Percentiles rank a stretch among this genome's conserved stretches.
These are phyloP conservation scores for Paecilomyces niveus DNA, from an alignment of 2,329 filamentous ascomycete genomes.

Conservation along the genomic window DNA sequence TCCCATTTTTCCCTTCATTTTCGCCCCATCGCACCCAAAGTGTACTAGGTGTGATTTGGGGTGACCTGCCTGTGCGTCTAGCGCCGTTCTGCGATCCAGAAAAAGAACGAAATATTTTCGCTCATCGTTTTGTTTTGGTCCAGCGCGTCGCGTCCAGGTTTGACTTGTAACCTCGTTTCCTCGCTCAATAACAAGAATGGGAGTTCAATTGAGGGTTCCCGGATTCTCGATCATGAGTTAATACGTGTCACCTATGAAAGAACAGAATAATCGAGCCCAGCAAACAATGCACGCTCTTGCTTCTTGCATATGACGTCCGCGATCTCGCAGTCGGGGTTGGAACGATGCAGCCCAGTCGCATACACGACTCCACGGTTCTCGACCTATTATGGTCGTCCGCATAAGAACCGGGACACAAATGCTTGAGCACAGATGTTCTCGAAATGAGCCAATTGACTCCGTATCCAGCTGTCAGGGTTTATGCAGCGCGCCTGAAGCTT, in stretches of 20 bases:
- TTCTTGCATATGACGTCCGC: not conserved
- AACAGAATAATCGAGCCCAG: not conserved
- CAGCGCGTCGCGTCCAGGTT: not conserved
- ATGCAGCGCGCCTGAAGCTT: not conserved
- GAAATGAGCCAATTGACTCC: not conserved
- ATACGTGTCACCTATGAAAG: not conserved
- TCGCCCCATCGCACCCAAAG: not conserved
- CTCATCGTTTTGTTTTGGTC: not conserved
- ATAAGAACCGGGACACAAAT: not conserved
- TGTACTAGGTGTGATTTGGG: not conserved
- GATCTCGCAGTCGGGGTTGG: not conserved
- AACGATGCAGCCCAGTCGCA: not conserved
- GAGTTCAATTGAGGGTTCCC: not conserved
- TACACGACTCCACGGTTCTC: not conserved
- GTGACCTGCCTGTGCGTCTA: not conserved
- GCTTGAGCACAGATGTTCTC: not conserved
- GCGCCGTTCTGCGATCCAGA: not conserved
- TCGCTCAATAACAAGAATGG: not conserved
- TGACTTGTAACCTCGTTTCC: not conserved
- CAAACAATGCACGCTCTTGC: not conserved
- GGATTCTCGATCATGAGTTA: not conserved
- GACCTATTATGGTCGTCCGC: not conserved
- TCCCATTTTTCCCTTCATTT: not conserved
- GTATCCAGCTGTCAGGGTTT: not conserved
- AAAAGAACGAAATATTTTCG: not conserved